Conservation (phyloP, 176 grass and related monocot species). For the Zizania latifolia region DNA sequence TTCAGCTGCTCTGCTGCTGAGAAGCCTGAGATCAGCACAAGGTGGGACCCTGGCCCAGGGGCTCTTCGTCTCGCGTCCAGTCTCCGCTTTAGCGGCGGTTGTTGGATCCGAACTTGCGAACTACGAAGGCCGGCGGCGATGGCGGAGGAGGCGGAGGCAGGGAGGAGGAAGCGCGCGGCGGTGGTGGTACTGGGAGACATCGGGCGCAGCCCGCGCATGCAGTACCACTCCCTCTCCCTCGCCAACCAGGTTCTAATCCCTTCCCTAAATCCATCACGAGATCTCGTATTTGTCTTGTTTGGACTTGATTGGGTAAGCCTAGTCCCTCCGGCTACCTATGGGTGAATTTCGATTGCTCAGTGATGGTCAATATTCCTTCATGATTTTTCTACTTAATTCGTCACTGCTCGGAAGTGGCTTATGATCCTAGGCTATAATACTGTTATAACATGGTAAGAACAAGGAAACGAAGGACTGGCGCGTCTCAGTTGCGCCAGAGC, state of each 20-base stretch:
- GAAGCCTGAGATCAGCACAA: too few species aligned
- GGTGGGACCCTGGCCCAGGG: too few species aligned
- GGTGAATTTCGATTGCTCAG: background rate
- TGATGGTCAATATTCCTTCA: background rate
- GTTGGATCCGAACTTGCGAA: background rate
- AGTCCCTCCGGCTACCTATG: background rate
- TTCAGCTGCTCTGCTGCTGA: too few species aligned
- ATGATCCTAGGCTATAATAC: background rate
- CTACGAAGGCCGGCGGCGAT: background rate
- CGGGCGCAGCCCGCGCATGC: conserved; percentile 93
- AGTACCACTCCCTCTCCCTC: conserved; percentile 92
- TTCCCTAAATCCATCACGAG: background rate
- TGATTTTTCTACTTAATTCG: background rate
- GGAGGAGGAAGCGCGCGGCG: conserved; percentile 54
- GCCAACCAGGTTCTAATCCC: conserved; percentile 58
- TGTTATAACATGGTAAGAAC: background rate
- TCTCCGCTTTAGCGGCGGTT: too few species aligned
- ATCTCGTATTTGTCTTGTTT: background rate
- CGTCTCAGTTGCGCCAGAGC: background rate
- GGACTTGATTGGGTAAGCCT: background rate
- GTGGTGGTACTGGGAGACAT: conserved; percentile 95
- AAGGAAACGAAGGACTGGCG: background rate
- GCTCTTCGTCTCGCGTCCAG: background rate
- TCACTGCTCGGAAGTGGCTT: background rate
- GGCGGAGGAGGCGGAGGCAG: conserved; percentile 4